Evolutionary conservation across 352 stramenopile genomes (phyloP).

Genomic region (Pythium phragmitis): DNA sequence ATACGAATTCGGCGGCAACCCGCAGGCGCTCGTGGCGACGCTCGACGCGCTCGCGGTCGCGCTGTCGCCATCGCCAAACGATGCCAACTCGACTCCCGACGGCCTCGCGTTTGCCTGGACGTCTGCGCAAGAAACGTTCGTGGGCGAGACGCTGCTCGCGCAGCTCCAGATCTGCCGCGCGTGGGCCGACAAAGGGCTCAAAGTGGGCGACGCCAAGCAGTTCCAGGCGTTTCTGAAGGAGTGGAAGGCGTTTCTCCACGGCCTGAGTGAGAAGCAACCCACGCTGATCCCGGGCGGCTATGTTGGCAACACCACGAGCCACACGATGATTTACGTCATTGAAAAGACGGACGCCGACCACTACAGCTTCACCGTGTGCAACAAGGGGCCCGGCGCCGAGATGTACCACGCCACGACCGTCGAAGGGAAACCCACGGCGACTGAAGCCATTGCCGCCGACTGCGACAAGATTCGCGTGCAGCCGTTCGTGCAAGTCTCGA

Average conservation of each 20-base stretch:
- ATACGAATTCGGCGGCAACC: slow-evolving; percentile 72
- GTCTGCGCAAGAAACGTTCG: slow-evolving; percentile 46
- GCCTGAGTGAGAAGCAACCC: slow-evolving; percentile 41
- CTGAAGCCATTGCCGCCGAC: slow-evolving; percentile 12
- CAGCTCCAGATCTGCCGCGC: slow-evolving; percentile 52
- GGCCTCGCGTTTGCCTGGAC: slow-evolving; percentile 45
- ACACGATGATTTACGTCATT: slow-evolving; percentile 82
- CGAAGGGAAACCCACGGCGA: neutral
- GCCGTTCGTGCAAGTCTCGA: slow-evolving; percentile 64
- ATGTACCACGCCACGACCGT: slow-evolving; percentile 70
- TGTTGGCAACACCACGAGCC: slow-evolving; percentile 64
- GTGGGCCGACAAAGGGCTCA: slow-evolving; percentile 54
- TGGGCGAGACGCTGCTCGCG: slow-evolving; percentile 47
- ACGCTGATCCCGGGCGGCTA: slow-evolving; percentile 78
- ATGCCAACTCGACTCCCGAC: neutral
- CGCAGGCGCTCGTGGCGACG: slow-evolving; percentile 56
- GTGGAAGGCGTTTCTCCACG: slow-evolving; percentile 59
- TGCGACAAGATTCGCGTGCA: slow-evolving; percentile 82
- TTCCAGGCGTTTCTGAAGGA: slow-evolving; percentile 65
- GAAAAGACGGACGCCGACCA: slow-evolving; percentile 58
- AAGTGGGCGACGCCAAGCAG: slow-evolving; percentile 62
- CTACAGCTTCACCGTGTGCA: slow-evolving; percentile 87
- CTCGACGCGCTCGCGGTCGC: slow-evolving; percentile 42
- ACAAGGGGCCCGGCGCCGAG: slow-evolving; percentile 82
- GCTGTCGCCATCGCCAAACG: slow-evolving; percentile 28